Conservation (phyloP, 1,284 basidiomycete species). For the Ustilago tritici region DNA sequence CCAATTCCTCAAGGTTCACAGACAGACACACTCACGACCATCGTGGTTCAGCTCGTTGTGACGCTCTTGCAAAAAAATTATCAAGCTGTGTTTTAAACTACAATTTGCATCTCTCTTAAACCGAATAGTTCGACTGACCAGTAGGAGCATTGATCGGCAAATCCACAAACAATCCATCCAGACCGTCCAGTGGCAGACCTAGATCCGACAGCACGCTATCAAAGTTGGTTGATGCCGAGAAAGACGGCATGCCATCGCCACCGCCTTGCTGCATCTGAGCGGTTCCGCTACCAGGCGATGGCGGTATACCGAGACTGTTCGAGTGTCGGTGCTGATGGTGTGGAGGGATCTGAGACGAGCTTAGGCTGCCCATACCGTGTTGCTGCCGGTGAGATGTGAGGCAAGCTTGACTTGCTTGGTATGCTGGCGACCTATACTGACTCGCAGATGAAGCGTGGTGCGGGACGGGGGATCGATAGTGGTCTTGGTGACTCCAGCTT, state of each 20-base stretch:
- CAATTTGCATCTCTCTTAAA: constrained; percentile 4
- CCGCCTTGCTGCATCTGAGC: constrained; percentile 8
- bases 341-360: not conserved
- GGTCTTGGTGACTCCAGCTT: constrained; percentile 41
- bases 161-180: constrained; percentile 49
- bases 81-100: not conserved
- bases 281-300: constrained; percentile 5
- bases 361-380: not conserved
- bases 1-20: not conserved
- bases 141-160: constrained; percentile 35
- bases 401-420: constrained; percentile 14
- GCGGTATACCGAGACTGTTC: constrained; percentile 11
- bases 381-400: constrained; percentile 8
- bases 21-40: not conserved
- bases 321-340: constrained; percentile 17
- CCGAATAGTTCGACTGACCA: constrained; percentile 27
- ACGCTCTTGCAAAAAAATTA: not conserved
- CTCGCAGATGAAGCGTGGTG: constrained; percentile 17
- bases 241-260: not conserved
- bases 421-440: constrained; percentile 26
- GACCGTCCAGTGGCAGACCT: constrained; percentile 39
- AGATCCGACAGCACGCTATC: constrained; percentile 46
- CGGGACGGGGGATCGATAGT: constrained; percentile 42
- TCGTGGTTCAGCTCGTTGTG: not conserved
- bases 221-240: constrained; percentile 39